phyloP scores from a whole-genome alignment of 805 yeast genomes.

The Saccharomycopsis selenospora region DNA sequence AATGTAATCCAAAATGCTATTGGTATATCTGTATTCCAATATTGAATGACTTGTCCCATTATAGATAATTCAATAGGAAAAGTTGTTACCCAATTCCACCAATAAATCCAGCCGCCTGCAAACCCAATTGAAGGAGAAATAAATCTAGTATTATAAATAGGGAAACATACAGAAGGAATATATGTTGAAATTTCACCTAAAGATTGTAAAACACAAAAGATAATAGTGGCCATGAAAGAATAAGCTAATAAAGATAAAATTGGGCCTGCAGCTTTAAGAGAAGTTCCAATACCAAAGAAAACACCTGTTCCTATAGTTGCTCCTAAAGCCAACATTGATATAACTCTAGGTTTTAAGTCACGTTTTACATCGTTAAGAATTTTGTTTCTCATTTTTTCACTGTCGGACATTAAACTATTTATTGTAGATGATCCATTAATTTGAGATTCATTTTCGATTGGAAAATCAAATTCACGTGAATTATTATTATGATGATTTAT shows the following conservation, averaged over 20 bases:
- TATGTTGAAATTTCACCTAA: conserved; percentile 78
- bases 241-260: conserved; percentile 59
- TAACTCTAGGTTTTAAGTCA: conserved; percentile 56
- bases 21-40: conserved; percentile 66
- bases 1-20: conserved; percentile 66
- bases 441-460: background rate
- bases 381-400: conserved; percentile 28
- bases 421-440: background rate
- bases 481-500: background rate
- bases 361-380: conserved; percentile 37
- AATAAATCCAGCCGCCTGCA: conserved; percentile 65
- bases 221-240: conserved; percentile 60
- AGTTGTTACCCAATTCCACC: conserved; percentile 74
- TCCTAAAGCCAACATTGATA: conserved; percentile 71
- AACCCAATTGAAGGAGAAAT: conserved; percentile 62
- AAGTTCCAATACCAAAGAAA: conserved; percentile 55
- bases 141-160: conserved; percentile 60
- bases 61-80: conserved; percentile 67
- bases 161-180: conserved; percentile 63
- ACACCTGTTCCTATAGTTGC: conserved; percentile 78
- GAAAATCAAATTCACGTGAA: background rate
- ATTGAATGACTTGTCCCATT: conserved; percentile 53
- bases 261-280: conserved; percentile 59
- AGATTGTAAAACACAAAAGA: conserved; percentile 59
- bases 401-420: background rate